Evolutionary conservation across 2,329 filamentous ascomycete species (phyloP).

Genomic region (Aspergillus ibericus): DNA sequence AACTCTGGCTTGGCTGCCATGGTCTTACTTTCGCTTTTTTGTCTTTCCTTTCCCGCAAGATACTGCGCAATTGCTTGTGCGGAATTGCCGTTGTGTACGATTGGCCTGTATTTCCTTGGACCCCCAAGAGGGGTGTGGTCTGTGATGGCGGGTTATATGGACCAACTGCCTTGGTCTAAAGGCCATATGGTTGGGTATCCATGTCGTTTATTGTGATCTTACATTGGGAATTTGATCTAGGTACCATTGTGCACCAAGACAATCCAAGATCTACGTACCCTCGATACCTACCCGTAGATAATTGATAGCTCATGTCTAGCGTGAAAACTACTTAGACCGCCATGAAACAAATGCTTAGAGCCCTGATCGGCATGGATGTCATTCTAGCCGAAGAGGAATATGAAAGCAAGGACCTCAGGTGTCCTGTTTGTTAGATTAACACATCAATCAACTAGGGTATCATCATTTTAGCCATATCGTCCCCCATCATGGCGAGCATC

Average conservation of each 20-base stretch:
- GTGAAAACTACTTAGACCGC: too few species aligned
- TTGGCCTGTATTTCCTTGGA: constrained; percentile 15
- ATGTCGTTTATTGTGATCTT: constrained; percentile 3
- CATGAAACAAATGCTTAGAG: too few species aligned
- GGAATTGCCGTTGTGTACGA: neutral
- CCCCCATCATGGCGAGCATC: too few species aligned
- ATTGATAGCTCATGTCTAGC: neutral
- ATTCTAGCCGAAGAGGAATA: too few species aligned
- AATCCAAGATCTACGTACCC: neutral
- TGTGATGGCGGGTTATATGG: neutral
- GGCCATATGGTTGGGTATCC: neutral
- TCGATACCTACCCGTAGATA: neutral
- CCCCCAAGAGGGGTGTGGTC: neutral
- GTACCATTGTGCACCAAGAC: constrained; percentile 7
- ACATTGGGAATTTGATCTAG: constrained; percentile 13
- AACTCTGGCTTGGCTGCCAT: constrained; percentile 11
- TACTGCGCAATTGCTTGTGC: neutral
- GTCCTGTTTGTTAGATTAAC: too few species aligned
- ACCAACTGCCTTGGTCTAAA: neutral
- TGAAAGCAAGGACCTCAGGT: too few species aligned
- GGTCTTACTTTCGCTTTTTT: constrained; percentile 4
- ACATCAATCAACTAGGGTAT: too few species aligned
- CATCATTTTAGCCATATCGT: too few species aligned
- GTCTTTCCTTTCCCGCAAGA: neutral
- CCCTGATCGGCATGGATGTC: too few species aligned